phyloP scores from a whole-genome alignment of 2,329 filamentous ascomycete species.

The Pseudonectria foliicola region DNA sequence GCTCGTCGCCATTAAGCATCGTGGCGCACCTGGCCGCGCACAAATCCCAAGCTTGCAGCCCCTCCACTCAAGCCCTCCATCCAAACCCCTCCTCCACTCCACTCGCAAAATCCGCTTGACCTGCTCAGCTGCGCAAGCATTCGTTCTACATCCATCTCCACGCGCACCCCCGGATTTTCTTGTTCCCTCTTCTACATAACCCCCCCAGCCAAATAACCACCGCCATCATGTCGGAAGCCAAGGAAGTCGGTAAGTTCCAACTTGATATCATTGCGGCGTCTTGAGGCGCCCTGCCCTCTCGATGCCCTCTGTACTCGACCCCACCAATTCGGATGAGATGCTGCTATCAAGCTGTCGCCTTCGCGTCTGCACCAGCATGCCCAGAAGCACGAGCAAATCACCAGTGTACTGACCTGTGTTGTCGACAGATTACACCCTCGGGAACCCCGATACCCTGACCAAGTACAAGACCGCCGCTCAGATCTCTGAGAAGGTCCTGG shows the following conservation, averaged over 20 bases:
- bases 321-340: constrained; percentile 1
- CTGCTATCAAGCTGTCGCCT: too few species aligned
- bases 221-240: constrained; percentile 39
- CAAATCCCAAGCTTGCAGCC: constrained; percentile 6
- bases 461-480: constrained; percentile 97
- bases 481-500: constrained; percentile 93
- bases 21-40: constrained; percentile 16
- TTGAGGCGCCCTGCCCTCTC: not conserved
- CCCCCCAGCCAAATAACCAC: constrained; percentile 13
- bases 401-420: constrained; percentile 1
- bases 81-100: constrained; percentile 15
- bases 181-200: constrained; percentile 12
- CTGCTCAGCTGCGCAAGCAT: constrained; percentile 17
- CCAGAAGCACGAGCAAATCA: constrained; percentile 1
- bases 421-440: constrained; percentile 71
- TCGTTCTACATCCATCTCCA: constrained; percentile 8
- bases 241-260: constrained; percentile 35
- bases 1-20: constrained; percentile 1
- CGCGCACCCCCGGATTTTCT: constrained; percentile 3
- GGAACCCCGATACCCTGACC: constrained; percentile 89
- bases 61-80: constrained; percentile 19
- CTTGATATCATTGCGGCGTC: not conserved
- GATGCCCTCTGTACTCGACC: not conserved
- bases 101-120: constrained; percentile 15
- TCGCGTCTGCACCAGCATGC: not conserved